A percentile compares a stretch with the other conserved stretches of the same genome.
These are phyloP conservation scores for Melocanna baccifera DNA, from an alignment of 176 grass and related monocot species.

Conservation along the genomic window DNA sequence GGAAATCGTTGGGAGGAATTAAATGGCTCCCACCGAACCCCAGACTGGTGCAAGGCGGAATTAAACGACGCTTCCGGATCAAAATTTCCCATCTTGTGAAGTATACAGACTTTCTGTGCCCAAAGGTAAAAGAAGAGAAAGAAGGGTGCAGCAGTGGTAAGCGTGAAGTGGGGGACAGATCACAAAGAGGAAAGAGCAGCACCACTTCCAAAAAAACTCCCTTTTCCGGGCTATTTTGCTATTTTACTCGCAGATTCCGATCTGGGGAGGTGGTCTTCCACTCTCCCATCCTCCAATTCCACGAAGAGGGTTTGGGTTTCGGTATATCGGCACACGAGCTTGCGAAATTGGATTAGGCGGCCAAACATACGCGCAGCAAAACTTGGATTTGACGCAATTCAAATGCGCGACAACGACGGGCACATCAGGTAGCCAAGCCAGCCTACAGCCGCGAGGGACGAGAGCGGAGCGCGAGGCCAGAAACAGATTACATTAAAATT, in stretches of 20 bases:
- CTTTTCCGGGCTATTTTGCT: constrained; percentile 28
- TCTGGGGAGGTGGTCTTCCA: constrained; percentile 1
- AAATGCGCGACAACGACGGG: constrained; percentile 25
- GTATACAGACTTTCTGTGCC: constrained; percentile 23
- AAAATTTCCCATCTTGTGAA: constrained; percentile 9
- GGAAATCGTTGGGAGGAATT: constrained; percentile 10
- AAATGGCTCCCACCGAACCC: constrained; percentile 13
- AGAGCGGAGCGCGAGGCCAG: constrained; percentile 4
- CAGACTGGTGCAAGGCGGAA: constrained; percentile 14
- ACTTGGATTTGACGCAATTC: constrained; percentile 1
- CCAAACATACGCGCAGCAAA: constrained; percentile 1
- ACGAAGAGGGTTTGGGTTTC: constrained; percentile 8
- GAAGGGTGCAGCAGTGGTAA: neutral
- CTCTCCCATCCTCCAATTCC: neutral
- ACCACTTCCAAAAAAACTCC: constrained; percentile 39
- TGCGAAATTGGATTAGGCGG: constrained; percentile 35
- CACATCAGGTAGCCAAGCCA: neutral
- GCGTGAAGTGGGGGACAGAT: constrained; percentile 40
- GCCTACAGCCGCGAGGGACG: neutral
- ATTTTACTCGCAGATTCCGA: constrained; percentile 35
- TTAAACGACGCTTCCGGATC: neutral
- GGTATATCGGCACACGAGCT: constrained; percentile 20
- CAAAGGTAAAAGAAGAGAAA: constrained; percentile 7
- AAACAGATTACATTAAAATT: neutral
- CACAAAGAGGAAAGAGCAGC: constrained; percentile 32